Evolutionary conservation across 306 rosid species (phyloP), one percentile per base, ranked within the genome.

Genomic region (Cucumis hystrix): DNA sequence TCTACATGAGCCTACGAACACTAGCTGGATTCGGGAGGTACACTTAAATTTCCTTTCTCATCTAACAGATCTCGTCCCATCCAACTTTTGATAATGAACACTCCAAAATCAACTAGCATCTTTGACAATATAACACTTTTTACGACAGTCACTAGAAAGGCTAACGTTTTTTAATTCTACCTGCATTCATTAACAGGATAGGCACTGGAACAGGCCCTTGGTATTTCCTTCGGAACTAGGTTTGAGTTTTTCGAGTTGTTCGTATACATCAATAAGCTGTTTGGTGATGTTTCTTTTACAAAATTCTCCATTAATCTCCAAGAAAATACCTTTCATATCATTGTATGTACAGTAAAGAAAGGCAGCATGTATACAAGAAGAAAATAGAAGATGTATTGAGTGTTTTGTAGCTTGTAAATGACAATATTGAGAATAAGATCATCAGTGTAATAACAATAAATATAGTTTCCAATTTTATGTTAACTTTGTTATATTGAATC

Each of bases 201-300:
- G 98, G 98, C 80, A 92, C 96, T 6, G 94, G 97, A 77, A 89
- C 97, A 69, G 98, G 98, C 66, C 98, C 98, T 21, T 95, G 98
- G 98, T 57, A 80, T 39, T 92, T 90, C 83, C 97, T 95, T 35
- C 77, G 90, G 78, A 58, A 67, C 35, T 84, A 81, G 84, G 23
- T 51, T 33, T 2, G 10, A 4, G 41, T 52, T 10, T 45, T 33
- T 52, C 47, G 15, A 4, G 41, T 52, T 10, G 62, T 33, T 52
- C 47, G 9, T 73, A 30, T n/a, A 49, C 23, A 52, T 28, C 4
- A 63, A 73, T 17, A 33, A 73, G 49, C 47, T 9, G 77, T 30
- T 16, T 7, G 14, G 15, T 73, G 47, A 49, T 30, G 59, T 28
- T 71, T 73, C 14, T 51, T 28, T 39, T 1, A 49, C 58, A 23